These are phyloP conservation scores for Celoporthe dispersa DNA, from an alignment of 2,329 filamentous ascomycete genomes.

Conservation along the genomic window DNA sequence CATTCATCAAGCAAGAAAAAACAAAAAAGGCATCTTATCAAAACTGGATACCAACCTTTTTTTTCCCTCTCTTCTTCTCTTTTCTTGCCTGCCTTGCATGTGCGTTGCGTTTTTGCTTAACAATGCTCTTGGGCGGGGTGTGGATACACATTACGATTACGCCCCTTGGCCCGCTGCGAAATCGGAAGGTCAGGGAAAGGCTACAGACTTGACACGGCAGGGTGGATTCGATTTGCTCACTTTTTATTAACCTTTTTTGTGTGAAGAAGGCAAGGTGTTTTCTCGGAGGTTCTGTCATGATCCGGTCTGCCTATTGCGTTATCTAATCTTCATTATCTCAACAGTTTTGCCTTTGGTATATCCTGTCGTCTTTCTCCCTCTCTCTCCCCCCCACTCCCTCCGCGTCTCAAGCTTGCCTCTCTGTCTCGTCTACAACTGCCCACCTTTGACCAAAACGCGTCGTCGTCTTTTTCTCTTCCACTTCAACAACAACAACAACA, in stretches of 20 bases:
- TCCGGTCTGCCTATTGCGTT: constrained; percentile 1
- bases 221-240: constrained; percentile 9
- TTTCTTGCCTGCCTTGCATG: not conserved
- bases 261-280: not conserved
- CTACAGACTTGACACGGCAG: not conserved
- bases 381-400: not conserved
- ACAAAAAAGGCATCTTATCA: not conserved
- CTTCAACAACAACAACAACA: not conserved
- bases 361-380: not conserved
- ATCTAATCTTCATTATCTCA: constrained; percentile 6
- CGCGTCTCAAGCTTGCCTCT: no score
- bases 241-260: not conserved
- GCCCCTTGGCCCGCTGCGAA: not conserved
- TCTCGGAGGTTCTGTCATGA: not conserved
- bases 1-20: not conserved
- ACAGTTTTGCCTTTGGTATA: constrained; percentile 2
- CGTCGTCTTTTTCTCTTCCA: not conserved
- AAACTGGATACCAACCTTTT: not conserved
- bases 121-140: not conserved
- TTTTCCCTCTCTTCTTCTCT: not conserved
- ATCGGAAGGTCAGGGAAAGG: not conserved
- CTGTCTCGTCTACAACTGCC: not conserved
- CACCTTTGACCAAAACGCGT: not conserved
- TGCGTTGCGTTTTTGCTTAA: not conserved
- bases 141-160: not conserved